Evolutionary conservation across 2,329 filamentous ascomycete species (phyloP).

Genomic region (Diaporthe amygdali): DNA sequence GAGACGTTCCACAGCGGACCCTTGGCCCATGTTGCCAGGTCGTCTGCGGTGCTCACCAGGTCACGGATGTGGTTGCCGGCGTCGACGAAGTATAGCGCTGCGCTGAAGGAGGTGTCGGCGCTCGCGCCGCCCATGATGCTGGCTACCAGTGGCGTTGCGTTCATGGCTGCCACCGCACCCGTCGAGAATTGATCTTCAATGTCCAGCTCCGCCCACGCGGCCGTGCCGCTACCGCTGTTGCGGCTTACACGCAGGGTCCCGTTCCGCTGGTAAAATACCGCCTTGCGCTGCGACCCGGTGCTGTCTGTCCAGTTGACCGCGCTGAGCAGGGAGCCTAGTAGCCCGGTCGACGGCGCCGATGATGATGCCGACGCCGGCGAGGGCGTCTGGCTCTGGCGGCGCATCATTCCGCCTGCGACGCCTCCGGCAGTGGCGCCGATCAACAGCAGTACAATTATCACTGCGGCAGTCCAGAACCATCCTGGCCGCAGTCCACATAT

Average conservation of each 20-base stretch:
- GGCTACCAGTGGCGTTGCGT: background rate
- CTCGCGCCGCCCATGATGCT: background rate
- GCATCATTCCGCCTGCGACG: background rate
- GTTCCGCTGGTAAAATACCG: background rate
- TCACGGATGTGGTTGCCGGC: background rate
- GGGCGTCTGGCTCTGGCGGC: background rate
- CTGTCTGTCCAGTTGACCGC: conserved; percentile 9
- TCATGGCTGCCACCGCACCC: background rate
- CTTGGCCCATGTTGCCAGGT: background rate
- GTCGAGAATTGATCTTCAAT: background rate
- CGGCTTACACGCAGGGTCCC: background rate
- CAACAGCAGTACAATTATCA: background rate
- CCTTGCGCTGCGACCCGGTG: background rate
- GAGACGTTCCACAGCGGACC: background rate
- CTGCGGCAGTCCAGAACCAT: background rate
- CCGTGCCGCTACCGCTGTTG: background rate
- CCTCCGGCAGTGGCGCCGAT: background rate
- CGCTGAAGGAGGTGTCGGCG: background rate
- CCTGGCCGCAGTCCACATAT: background rate
- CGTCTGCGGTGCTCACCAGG: background rate
- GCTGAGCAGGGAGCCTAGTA: background rate
- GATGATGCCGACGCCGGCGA: background rate
- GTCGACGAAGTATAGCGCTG: background rate
- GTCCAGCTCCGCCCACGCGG: background rate
- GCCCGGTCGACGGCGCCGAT: background rate